These are phyloP conservation scores for Candida anutae DNA, from an alignment of 1,139 yeast genomes.

Conservation along the genomic window DNA sequence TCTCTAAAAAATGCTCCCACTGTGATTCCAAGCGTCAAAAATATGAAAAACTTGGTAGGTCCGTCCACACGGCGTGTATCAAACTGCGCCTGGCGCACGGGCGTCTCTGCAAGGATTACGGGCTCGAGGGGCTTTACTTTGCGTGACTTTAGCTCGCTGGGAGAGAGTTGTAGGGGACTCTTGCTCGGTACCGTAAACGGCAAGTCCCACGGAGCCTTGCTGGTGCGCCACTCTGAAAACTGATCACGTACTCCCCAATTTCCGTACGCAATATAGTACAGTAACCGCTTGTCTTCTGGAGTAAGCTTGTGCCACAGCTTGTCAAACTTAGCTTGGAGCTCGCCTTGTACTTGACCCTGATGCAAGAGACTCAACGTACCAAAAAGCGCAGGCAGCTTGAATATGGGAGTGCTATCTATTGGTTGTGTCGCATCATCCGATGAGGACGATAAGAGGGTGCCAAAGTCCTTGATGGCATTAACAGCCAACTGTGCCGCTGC, in stretches of 20 bases:
- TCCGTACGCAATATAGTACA: slow-evolving; percentile 55
- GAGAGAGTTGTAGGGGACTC: too few species aligned
- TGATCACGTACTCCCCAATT: slow-evolving; percentile 59
- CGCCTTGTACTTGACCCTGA: slow-evolving; percentile 51
- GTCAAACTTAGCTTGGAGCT: slow-evolving; percentile 44
- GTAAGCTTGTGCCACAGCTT: slow-evolving; percentile 45
- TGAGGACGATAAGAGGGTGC: slow-evolving; percentile 25
- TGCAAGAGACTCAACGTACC: slow-evolving; percentile 42
- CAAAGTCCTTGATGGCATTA: slow-evolving; percentile 30
- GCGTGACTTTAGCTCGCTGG: too few species aligned
- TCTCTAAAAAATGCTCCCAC: slow-evolving; percentile 44
- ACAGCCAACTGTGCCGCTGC: slow-evolving; percentile 33
- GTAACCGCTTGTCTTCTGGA: slow-evolving; percentile 38
- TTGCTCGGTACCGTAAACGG: slow-evolving; percentile 45
- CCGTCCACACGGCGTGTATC: slow-evolving; percentile 48
- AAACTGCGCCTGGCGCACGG: slow-evolving; percentile 42
- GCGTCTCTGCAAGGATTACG: slow-evolving; percentile 41
- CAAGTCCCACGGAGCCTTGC: slow-evolving; percentile 42
- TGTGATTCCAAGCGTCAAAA: slow-evolving; percentile 33
- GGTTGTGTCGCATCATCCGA: slow-evolving; percentile 36
- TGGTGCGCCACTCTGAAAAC: slow-evolving; percentile 36
- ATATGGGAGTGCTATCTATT: slow-evolving; percentile 47
- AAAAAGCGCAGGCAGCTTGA: slow-evolving; percentile 38
- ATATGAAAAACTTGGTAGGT: slow-evolving; percentile 44
- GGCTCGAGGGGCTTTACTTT: slow-evolving; percentile 14